phyloP scores from a whole-genome alignment of 2,329 filamentous ascomycete species.

The Ceratocystis diversiconidia region DNA sequence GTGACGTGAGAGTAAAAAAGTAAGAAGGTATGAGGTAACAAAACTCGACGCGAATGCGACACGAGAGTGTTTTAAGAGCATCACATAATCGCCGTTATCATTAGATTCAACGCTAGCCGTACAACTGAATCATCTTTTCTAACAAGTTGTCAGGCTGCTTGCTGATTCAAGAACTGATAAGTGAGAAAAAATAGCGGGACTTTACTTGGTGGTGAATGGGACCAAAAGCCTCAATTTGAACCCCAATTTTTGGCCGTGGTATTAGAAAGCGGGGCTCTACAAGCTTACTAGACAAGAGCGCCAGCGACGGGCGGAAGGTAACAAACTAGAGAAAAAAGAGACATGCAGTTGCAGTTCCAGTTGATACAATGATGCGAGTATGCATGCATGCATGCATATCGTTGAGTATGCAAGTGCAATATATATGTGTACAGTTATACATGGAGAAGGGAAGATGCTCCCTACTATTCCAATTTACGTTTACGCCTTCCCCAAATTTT shows the following conservation, averaged over 20 bases:
- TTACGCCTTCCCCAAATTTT: neutral
- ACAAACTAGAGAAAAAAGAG: neutral
- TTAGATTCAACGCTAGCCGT: no score
- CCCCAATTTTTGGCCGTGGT: neutral
- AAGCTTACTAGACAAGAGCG: neutral
- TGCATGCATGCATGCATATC: neutral
- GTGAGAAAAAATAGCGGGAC: neutral
- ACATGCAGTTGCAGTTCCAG: neutral
- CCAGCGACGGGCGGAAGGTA: constrained; percentile 1
- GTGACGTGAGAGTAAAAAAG: neutral
- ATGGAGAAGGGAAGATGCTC: no score
- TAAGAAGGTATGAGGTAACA: neutral
- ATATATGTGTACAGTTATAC: neutral
- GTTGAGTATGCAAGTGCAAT: neutral
- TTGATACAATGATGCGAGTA: neutral
- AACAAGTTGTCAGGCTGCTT: neutral
- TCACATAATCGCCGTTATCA: neutral
- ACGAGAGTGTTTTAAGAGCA: neutral
- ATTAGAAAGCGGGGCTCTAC: neutral
- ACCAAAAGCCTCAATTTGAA: neutral
- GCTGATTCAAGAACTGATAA: neutral
- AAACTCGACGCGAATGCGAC: neutral
- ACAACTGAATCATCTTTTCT: no score
- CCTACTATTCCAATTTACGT: neutral
- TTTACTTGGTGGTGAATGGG: neutral